Conservation (phyloP, 495 filamentous ascomycete species). For the Neurospora sp. region DNA sequence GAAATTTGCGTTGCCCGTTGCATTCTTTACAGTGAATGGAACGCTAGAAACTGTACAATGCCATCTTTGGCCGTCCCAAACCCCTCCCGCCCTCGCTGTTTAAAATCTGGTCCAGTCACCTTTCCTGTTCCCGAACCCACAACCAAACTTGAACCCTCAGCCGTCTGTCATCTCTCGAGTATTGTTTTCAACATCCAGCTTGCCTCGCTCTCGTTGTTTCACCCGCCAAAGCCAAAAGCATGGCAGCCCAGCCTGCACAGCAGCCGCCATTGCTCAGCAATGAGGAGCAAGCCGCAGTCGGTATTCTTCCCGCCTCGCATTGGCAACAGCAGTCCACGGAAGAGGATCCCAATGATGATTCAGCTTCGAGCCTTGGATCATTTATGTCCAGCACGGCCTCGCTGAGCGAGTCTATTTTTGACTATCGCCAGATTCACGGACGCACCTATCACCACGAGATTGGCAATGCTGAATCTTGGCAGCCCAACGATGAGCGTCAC, state of each 20-base stretch:
- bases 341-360: neutral
- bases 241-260: neutral
- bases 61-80: neutral
- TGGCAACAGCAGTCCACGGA: neutral
- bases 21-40: neutral
- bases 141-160: neutral
- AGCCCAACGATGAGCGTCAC: slow-evolving; percentile 18
- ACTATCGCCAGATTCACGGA: slow-evolving; percentile 21
- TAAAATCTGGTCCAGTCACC: neutral
- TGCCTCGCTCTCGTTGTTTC: neutral
- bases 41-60: neutral
- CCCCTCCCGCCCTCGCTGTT: neutral
- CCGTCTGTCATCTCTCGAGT: neutral
- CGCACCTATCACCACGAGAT: slow-evolving; percentile 18
- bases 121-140: neutral
- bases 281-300: neutral
- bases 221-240: neutral
- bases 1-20: neutral
- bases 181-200: neutral
- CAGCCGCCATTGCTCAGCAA: neutral
- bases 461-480: slow-evolving; percentile 3
- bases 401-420: slow-evolving; percentile 18
- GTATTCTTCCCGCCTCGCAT: neutral
- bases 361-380: neutral
- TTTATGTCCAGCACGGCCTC: slow-evolving; percentile 16